These are phyloP conservation scores for Colletotrichum euphorbiae DNA, from an alignment of 2,329 filamentous ascomycete species.

Conservation along the genomic window DNA sequence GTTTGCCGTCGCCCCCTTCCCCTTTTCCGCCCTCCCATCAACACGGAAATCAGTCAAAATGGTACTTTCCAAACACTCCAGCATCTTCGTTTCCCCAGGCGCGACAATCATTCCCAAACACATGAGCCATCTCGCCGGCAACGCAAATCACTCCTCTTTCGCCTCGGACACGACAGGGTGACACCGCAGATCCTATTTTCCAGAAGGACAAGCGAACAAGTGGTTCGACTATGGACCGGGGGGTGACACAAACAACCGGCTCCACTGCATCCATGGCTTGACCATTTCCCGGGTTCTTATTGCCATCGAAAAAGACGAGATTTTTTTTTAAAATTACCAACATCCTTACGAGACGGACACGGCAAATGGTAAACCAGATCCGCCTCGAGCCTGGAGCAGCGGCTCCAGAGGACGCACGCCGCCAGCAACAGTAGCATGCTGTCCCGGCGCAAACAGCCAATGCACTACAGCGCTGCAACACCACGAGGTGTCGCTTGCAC, in stretches of 20 bases:
- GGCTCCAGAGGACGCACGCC: too few species aligned
- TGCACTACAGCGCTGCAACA: slow-evolving; percentile 13
- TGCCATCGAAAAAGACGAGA: slow-evolving; percentile 34
- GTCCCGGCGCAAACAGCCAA: neutral
- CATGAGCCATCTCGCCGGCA: slow-evolving; percentile 20
- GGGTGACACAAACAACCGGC: slow-evolving; percentile 34
- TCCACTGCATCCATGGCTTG: slow-evolving; percentile 24
- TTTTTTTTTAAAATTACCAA: slow-evolving; percentile 36
- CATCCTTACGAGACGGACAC: neutral
- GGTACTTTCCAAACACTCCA: slow-evolving; percentile 2
- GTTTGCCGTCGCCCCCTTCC: neutral
- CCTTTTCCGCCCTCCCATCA: slow-evolving; percentile 8
- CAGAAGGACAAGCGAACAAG: slow-evolving; percentile 39
- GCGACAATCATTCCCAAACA: slow-evolving; percentile 37
- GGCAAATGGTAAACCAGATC: neutral
- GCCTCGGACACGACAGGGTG: slow-evolving; percentile 31
- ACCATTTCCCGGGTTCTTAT: slow-evolving; percentile 30
- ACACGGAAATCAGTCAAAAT: slow-evolving; percentile 19
- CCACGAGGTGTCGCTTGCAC: neutral
- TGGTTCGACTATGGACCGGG: slow-evolving; percentile 16
- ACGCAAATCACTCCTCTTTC: slow-evolving; percentile 24
- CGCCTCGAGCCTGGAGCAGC: too few species aligned
- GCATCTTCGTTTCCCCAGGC: slow-evolving; percentile 23
- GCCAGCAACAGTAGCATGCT: neutral
- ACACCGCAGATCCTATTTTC: slow-evolving; percentile 40